These are phyloP conservation scores for Eustoma russellianum DNA, from an alignment of 257 asterid species.

Conservation along the genomic window DNA sequence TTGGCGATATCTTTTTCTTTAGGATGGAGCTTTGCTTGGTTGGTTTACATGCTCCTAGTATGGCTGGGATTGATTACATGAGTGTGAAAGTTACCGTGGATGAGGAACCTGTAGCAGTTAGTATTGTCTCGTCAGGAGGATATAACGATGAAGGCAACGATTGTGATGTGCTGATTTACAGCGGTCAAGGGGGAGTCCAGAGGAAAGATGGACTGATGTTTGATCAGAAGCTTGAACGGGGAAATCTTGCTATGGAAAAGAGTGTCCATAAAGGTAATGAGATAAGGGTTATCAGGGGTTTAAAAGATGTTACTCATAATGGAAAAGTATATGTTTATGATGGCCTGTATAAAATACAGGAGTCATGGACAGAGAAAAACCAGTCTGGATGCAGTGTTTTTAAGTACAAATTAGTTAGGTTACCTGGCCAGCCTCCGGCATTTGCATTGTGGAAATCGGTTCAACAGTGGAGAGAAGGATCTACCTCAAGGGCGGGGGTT, in stretches of 20 bases:
- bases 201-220: slow-evolving; percentile 65
- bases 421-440: slow-evolving; percentile 80
- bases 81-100: slow-evolving; percentile 41
- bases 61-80: slow-evolving; percentile 95
- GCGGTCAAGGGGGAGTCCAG: slow-evolving; percentile 83
- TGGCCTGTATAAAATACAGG: slow-evolving; percentile 72
- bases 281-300: slow-evolving; percentile 56
- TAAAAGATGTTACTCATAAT: slow-evolving; percentile 23
- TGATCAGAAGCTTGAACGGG: slow-evolving; percentile 77
- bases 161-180: slow-evolving; percentile 59
- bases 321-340: slow-evolving; percentile 81
- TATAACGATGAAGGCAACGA: slow-evolving; percentile 77
- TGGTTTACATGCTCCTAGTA: slow-evolving; percentile 81
- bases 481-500: slow-evolving; percentile 44
- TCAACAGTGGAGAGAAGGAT: slow-evolving; percentile 84
- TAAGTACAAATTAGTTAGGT: slow-evolving; percentile 70
- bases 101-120: slow-evolving; percentile 85
- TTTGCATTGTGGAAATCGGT: slow-evolving; percentile 75
- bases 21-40: slow-evolving; percentile 83
- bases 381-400: slow-evolving; percentile 66
- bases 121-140: slow-evolving; percentile 92
- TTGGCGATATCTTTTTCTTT: slow-evolving; percentile 83
- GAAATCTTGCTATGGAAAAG: slow-evolving; percentile 45
- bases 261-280: slow-evolving; percentile 35
- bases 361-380: slow-evolving; percentile 74